These are phyloP conservation scores for Microascus cirrosus DNA, from an alignment of 2,329 filamentous ascomycete genomes.

Conservation along the genomic window DNA sequence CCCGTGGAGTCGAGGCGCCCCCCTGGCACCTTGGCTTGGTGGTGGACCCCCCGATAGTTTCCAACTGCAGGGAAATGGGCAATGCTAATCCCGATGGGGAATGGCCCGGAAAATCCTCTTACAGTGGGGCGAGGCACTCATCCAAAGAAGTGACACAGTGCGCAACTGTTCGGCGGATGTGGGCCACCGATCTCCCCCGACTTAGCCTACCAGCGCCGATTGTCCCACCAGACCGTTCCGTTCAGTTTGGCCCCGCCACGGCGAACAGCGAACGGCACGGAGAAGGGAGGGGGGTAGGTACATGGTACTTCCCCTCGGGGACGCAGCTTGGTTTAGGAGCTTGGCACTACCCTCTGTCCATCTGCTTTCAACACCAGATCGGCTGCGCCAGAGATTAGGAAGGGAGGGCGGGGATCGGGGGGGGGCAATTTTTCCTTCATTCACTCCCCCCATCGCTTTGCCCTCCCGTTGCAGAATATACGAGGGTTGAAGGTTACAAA, in stretches of 20 bases:
- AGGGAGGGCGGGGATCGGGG: background rate
- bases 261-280: background rate
- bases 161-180: background rate
- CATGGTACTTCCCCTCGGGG: background rate
- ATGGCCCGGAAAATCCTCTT: background rate
- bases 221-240: background rate
- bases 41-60: background rate
- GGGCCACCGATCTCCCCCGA: background rate
- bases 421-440: background rate
- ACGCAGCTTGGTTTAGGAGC: background rate
- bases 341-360: background rate
- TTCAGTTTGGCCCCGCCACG: background rate
- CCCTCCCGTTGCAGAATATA: too few relatives aligned
- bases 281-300: background rate
- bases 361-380: too few relatives aligned
- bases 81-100: background rate
- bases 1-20: background rate
- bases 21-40: background rate
- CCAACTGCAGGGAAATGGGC: too few relatives aligned
- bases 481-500: too few relatives aligned
- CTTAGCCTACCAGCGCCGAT: background rate
- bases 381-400: background rate
- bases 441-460: background rate
- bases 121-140: background rate
- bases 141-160: background rate